These are phyloP conservation scores for Anaeromyces robustus DNA, from an alignment of 192 early-diverging fungal genomes.

Conservation along the genomic window DNA sequence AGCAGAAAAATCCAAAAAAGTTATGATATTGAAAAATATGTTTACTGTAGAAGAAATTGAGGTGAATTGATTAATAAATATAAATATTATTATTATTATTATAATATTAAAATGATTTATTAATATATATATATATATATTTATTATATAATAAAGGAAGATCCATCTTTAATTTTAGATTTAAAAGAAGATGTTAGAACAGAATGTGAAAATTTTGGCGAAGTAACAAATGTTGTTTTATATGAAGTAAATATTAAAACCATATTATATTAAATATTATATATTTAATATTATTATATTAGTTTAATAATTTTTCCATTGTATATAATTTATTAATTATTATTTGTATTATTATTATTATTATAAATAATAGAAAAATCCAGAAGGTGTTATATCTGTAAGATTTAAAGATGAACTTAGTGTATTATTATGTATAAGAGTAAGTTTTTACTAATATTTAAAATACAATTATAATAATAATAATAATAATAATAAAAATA, in stretches of 20 bases:
- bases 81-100: background rate
- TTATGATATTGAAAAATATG: slow-evolving; percentile 91
- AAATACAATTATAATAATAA: too few species aligned
- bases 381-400: slow-evolving; percentile 76
- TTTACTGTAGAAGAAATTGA: slow-evolving; percentile 79
- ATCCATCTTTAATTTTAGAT: slow-evolving; percentile 74
- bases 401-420: slow-evolving; percentile 67
- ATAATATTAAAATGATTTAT: slow-evolving; percentile 1
- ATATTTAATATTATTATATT: background rate
- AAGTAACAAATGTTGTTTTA: slow-evolving; percentile 83
- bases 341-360: background rate
- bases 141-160: slow-evolving; percentile 42
- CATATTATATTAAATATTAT: background rate
- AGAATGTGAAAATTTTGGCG: slow-evolving; percentile 86
- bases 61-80: slow-evolving; percentile 19
- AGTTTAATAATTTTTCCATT: background rate
- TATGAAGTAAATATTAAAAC: slow-evolving; percentile 63
- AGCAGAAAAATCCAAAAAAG: slow-evolving; percentile 56
- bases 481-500: too few species aligned
- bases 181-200: slow-evolving; percentile 83
- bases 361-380: slow-evolving; percentile 27
- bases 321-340: background rate
- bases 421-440: slow-evolving; percentile 72
- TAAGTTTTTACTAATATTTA: slow-evolving; percentile 15
- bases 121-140: background rate